phyloP scores from a whole-genome alignment of 176 grass and related monocot genomes.

The Canna indica region DNA sequence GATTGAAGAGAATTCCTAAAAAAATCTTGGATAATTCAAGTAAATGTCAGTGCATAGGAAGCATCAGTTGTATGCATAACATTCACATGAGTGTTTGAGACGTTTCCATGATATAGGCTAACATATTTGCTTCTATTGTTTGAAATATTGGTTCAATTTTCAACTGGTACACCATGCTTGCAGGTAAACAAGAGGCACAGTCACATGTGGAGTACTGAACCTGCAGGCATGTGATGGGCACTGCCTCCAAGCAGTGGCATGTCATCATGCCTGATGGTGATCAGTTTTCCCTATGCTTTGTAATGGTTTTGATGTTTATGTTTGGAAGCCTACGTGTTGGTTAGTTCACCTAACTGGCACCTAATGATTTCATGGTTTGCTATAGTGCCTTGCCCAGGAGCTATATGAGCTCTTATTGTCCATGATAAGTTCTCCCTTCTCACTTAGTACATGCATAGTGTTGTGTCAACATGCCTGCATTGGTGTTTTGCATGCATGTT shows the following conservation, averaged over 20 bases:
- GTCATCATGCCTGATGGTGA: not conserved
- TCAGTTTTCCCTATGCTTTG: not conserved
- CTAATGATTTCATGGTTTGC: not conserved
- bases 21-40: not conserved
- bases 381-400: too few relatives aligned
- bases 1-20: not conserved
- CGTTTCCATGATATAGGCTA: not conserved
- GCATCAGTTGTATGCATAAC: not conserved
- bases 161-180: not conserved
- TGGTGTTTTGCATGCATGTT: not conserved
- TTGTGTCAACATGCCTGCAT: not conserved
- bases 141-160: not conserved
- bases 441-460: too few relatives aligned
- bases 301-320: not conserved
- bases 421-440: too few relatives aligned
- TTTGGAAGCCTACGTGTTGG: not conserved
- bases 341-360: not conserved
- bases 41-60: not conserved
- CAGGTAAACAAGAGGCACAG: not conserved
- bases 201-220: not conserved
- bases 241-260: not conserved
- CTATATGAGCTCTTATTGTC: too few relatives aligned
- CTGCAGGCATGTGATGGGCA: not conserved
- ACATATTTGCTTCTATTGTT: not conserved
- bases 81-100: not conserved